Percentiles rank a stretch among this genome's conserved stretches.
phyloP scores from a whole-genome alignment of 2,329 filamentous ascomycete genomes.

The Diaporthe sp. region DNA sequence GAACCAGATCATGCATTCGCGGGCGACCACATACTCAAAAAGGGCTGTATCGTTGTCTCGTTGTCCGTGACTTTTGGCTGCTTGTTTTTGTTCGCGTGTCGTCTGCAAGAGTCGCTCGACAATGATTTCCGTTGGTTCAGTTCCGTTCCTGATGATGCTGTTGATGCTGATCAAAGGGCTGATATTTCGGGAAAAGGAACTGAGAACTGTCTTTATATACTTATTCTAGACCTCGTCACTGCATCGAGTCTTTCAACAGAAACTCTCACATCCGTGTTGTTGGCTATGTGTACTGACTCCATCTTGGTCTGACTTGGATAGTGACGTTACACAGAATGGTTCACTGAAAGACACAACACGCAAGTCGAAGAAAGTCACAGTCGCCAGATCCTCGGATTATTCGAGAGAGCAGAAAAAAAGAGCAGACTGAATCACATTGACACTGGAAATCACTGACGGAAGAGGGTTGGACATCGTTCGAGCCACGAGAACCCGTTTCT shows the following conservation, averaged over 20 bases:
- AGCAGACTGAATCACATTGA: neutral
- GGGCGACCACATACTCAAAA: neutral
- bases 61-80: neutral
- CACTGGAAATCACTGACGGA: neutral
- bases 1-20: neutral
- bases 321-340: neutral
- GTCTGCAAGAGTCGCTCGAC: neutral
- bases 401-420: neutral
- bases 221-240: neutral
- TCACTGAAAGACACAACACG: neutral
- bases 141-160: neutral
- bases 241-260: neutral
- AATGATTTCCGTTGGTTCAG: neutral
- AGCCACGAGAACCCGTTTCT: neutral
- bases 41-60: neutral
- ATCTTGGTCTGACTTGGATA: neutral
- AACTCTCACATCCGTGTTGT: neutral
- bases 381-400: accelerated
- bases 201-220: neutral
- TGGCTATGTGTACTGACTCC: neutral
- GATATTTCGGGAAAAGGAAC: neutral
- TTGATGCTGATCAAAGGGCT: neutral
- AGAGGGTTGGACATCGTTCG: neutral
- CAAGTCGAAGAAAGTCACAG: neutral
- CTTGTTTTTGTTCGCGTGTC: neutral